Evolutionary conservation across 2,329 filamentous ascomycete species (phyloP).

Genomic region (Colletotrichum abscissum): DNA sequence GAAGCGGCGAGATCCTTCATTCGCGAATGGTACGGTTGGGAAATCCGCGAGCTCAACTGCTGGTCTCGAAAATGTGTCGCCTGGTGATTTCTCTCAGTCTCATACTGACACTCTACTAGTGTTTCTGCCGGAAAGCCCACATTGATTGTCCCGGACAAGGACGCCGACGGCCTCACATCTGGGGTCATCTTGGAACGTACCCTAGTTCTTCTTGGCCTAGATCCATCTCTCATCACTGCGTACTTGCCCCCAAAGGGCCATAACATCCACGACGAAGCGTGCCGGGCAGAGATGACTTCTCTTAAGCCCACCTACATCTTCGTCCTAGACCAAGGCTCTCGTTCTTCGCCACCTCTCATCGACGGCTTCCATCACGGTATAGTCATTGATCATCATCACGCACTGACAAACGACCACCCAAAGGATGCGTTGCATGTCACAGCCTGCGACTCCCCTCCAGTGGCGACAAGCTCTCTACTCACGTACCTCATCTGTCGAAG

Average conservation of each 20-base stretch:
- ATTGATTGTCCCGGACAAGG: constrained; percentile 75
- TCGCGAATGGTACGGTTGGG: constrained; percentile 61
- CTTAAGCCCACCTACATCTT: constrained; percentile 50
- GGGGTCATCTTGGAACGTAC: constrained; percentile 73
- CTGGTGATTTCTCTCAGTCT: background rate
- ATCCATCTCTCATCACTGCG: constrained; percentile 61
- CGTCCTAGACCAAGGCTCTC: constrained; percentile 52
- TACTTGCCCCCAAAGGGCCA: constrained; percentile 71
- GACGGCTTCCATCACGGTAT: constrained; percentile 61
- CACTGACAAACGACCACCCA: constrained; percentile 67
- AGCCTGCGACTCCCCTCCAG: constrained; percentile 72
- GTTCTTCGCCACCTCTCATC: constrained; percentile 60
- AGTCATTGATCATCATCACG: constrained; percentile 74
- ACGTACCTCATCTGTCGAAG: constrained; percentile 72
- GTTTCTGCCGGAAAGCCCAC: constrained; percentile 61
- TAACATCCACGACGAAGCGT: constrained; percentile 65
- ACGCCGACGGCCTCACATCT: constrained; percentile 74
- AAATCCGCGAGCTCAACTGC: background rate
- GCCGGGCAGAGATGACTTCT: constrained; percentile 64
- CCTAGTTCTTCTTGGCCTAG: constrained; percentile 67
- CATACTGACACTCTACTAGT: constrained; percentile 48
- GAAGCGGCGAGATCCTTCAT: constrained; percentile 66
- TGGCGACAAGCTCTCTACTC: constrained; percentile 72
- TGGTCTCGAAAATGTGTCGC: background rate
- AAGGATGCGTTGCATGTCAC: constrained; percentile 65